Evolutionary conservation across 179 eudicot species (phyloP), one percentile per base, ranked within the genome.

Genomic region (Silene coronaria): DNA sequence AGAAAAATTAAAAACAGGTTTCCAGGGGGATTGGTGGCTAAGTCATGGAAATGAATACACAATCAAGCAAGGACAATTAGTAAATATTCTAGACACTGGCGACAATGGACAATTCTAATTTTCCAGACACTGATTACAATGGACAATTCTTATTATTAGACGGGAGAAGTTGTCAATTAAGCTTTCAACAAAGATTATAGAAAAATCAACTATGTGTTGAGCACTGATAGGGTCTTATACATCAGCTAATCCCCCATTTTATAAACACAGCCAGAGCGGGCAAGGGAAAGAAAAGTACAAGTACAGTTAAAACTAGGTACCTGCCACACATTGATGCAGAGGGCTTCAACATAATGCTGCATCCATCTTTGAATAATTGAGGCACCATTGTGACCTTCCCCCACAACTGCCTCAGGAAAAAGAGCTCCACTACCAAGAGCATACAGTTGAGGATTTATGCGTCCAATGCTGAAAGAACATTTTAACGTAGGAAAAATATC

Each of bases 321-420:
- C 99, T 92, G 99, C 99, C 99, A 96, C 78, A 93, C 90, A 83
- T 96, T 96, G 81, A 96, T 72, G 76, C 99, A 93, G 38, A 92
- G 91, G 70, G 84, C 88, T 78, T 87, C 87, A 67, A 79, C 84
- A 86, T 96, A 96, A 74, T 87, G 89, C 63, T 78, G 87, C 90
- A 96, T 84, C 97, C 97, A 92, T 32, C 81, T 85, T 73, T 84
- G 76, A 48, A 68, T 26, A 75, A 76, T 63, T 71, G 86, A 79
- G 55, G 77, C 76, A 72, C 67, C 82, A 78, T 77, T 78, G 62
- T 72, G 67, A 75, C 71, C 72, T 69, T 70, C 79, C 42, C 57
- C 17, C 28, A 57, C 67, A 75, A 62, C 58, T 62, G 72, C 70
- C 80, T 84, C 85, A 46, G 77, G 72, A 73, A 84, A 78, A 84